Evolutionary conservation across 306 rosid genomes (phyloP).

Genomic region (Calophaca sinica): DNA sequence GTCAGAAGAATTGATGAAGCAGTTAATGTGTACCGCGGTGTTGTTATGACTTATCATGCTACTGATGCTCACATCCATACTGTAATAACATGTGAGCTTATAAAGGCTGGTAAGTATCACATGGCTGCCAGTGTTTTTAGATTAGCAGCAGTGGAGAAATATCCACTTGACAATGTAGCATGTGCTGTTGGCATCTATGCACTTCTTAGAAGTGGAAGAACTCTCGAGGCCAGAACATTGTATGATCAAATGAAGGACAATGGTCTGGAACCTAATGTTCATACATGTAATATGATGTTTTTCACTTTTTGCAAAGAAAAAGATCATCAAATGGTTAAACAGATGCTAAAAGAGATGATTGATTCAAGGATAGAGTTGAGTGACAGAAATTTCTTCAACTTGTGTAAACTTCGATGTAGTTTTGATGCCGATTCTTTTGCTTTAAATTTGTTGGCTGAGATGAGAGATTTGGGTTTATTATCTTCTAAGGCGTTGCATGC

Average conservation of each 20-base stretch:
- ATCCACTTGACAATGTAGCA: constrained; percentile 59
- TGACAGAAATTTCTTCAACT: constrained; percentile 50
- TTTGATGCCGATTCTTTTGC: constrained; percentile 33
- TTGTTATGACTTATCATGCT: constrained; percentile 44
- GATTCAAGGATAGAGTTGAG: constrained; percentile 56
- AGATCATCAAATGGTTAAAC: constrained; percentile 47
- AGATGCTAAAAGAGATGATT: constrained; percentile 68
- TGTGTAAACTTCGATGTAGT: constrained; percentile 46
- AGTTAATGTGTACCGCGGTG: constrained; percentile 57
- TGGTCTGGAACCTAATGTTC: constrained; percentile 58
- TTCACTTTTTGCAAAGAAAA: constrained; percentile 52
- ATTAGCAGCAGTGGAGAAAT: constrained; percentile 46
- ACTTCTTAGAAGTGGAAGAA: constrained; percentile 61
- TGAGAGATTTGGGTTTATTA: constrained; percentile 61
- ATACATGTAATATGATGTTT: constrained; percentile 59
- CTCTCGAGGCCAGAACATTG: constrained; percentile 58
- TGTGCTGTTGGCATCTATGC: constrained; percentile 60
- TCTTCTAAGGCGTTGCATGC: constrained; percentile 45
- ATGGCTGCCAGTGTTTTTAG: constrained; percentile 54
- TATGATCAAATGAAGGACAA: constrained; percentile 60
- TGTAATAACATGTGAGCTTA: constrained; percentile 53
- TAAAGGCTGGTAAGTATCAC: constrained; percentile 57
- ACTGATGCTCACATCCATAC: constrained; percentile 72
- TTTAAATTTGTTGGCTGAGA: constrained; percentile 53
- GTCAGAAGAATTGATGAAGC: constrained; percentile 61